These are phyloP conservation scores for Trichosporon inkin DNA, from an alignment of 1,284 basidiomycete genomes.

Conservation along the genomic window DNA sequence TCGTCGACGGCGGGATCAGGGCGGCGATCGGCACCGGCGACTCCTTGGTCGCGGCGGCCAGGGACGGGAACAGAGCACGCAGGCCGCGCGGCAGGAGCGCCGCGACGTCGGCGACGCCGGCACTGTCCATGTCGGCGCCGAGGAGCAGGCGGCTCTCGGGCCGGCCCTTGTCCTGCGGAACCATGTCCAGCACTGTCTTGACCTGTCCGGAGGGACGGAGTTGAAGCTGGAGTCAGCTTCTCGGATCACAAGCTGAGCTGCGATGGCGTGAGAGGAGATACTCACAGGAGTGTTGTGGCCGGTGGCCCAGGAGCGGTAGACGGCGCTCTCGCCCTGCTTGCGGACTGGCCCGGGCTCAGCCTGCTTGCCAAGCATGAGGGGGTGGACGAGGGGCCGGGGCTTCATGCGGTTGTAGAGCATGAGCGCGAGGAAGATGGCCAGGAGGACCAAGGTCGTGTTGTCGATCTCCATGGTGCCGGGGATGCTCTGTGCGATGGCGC, in stretches of 20 bases:
- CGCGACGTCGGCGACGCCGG: constrained; percentile 35
- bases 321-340: constrained; percentile 40
- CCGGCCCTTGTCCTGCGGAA: not conserved
- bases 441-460: constrained; percentile 44
- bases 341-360: constrained; percentile 41
- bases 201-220: constrained; percentile 43
- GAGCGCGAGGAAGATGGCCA: constrained; percentile 33
- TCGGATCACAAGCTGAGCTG: not conserved
- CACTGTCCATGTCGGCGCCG: constrained; percentile 13
- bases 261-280: not conserved
- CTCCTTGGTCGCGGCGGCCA: constrained; percentile 12
- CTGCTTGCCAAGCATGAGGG: constrained; percentile 49
- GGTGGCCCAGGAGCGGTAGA: constrained; percentile 49
- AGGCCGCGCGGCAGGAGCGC: constrained; percentile 39
- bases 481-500: not conserved
- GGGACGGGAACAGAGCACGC: constrained; percentile 35
- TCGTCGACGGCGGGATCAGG: constrained; percentile 37
- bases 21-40: constrained; percentile 30
- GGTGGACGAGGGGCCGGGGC: constrained; percentile 46
- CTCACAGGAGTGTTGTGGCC: constrained; percentile 49
- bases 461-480: constrained; percentile 29
- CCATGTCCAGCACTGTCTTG: constrained; percentile 31
- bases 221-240: constrained; percentile 31
- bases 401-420: constrained; percentile 41
- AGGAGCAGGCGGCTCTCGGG: constrained; percentile 12